A percentile compares a stretch with the other conserved stretches of the same genome.
These are phyloP conservation scores for Balamuthia mandrillaris DNA, from an alignment of 208 protist genomes.

Conservation along the genomic window DNA sequence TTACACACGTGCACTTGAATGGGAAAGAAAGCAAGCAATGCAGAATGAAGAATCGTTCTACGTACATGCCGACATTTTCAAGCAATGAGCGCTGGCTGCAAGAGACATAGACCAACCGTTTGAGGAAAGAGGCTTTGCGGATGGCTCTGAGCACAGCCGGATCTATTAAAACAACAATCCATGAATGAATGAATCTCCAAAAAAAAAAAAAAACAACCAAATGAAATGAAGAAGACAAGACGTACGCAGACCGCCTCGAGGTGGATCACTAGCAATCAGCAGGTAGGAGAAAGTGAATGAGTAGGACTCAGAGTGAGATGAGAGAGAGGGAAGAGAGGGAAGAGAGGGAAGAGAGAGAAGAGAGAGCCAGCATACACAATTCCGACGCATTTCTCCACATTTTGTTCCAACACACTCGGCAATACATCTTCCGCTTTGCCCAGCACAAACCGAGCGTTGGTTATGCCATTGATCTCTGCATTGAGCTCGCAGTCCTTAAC, in stretches of 20 bases:
- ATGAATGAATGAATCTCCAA: neutral
- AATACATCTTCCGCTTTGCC: conserved; percentile 87
- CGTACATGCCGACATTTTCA: neutral
- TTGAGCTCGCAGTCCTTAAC: conserved; percentile 84
- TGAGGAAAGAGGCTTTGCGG: conserved; percentile 77
- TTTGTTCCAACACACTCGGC: conserved; percentile 14
- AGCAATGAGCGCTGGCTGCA: conserved; percentile 72
- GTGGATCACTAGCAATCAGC: neutral
- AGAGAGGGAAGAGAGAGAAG: too few relatives aligned
- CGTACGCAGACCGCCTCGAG: too few relatives aligned
- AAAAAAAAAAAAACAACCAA: neutral
- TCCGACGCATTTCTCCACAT: conserved; percentile 39
- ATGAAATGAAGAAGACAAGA: neutral
- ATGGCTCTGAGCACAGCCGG: conserved; percentile 87
- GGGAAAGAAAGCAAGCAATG: neutral
- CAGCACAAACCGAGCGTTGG: conserved; percentile 82
- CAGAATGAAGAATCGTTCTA: neutral
- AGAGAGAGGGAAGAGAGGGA: conserved; percentile 70
- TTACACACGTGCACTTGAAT: too few relatives aligned
- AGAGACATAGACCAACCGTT: conserved; percentile 89
- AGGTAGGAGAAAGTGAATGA: too few relatives aligned
- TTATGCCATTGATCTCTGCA: conserved; percentile 78
- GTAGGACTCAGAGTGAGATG: conserved; percentile 79
- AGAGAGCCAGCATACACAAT: conserved; percentile 42
- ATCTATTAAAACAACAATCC: conserved; percentile 23